phyloP scores from a whole-genome alignment of 768 basidiomycete genomes.

The Russula olivacea region DNA sequence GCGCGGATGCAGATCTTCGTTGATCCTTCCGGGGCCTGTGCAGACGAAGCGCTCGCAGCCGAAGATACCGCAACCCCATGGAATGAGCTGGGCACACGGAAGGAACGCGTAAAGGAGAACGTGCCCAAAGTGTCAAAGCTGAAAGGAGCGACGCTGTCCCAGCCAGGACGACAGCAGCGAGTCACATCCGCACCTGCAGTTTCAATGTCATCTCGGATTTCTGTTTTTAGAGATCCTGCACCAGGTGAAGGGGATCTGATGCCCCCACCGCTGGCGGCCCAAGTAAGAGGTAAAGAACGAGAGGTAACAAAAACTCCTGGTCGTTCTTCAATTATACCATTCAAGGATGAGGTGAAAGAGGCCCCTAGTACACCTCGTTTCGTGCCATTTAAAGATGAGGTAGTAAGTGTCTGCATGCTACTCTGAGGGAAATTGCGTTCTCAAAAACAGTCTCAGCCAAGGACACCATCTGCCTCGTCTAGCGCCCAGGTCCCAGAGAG shows the following conservation, averaged over 20 bases:
- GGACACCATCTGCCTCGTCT: conserved; percentile 31
- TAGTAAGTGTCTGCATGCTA: conserved; percentile 32
- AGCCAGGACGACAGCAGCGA: conserved; percentile 52
- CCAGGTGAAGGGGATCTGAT: conserved; percentile 33
- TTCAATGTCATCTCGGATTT: conserved; percentile 50
- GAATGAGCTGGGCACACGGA: conserved; percentile 72
- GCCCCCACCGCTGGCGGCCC: conserved; percentile 33
- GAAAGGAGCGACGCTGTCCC: conserved; percentile 58
- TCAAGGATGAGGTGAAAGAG: conserved; percentile 28
- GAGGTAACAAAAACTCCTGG: conserved; percentile 34
- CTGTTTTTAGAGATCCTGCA: conserved; percentile 58
- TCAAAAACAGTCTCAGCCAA: conserved; percentile 29
- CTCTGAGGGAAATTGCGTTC: conserved; percentile 15
- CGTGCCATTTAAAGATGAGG: conserved; percentile 70
- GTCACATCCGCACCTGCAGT: conserved; percentile 40
- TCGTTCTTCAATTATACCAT: conserved; percentile 27
- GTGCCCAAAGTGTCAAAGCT: conserved; percentile 63
- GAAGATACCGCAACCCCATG: conserved; percentile 42
- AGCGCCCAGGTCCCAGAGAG: conserved; percentile 41
- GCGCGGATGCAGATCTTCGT: conserved; percentile 62
- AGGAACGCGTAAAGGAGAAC: conserved; percentile 75
- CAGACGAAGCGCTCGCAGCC: conserved; percentile 42
- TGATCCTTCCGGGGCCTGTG: conserved; percentile 57
- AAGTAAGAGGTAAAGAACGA: conserved; percentile 27
- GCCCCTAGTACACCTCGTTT: conserved; percentile 52